Evolutionary conservation across 352 stramenopile species (phyloP), one percentile per base, ranked within the genome.

Genomic region (Blastocystis sp.): DNA sequence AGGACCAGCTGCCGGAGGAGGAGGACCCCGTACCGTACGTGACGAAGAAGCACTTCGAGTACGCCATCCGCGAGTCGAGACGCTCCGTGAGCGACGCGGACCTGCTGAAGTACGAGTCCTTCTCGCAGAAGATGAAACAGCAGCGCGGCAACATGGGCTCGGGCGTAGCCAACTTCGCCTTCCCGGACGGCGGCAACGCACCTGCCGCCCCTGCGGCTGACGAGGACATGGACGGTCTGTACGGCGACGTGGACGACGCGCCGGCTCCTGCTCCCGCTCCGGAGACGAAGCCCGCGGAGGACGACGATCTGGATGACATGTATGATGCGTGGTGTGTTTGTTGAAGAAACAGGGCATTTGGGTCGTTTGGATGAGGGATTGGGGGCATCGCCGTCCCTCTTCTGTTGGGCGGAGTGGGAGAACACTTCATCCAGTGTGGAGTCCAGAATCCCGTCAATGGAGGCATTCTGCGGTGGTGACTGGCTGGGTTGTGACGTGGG

Each of bases 11-110:
- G 28, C 64, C 67, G 52, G 95, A 98, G 86, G 93, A 97, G 61
- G 95, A 98, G 34, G 96, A 99, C 91, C 92, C 93, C 23, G 97
- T 99, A 89, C 74, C 74, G 11, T 84, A 84, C 34, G 60, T 84
- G 90, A 95, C 92, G 88, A 89, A 91, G 71, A 92, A 92, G 88
- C 97, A 99, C 92, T 99, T 99, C 90, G 97, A 99, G 92, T 91
- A 96, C 78, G 96, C 97, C 77, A 96, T 99, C 74, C 93, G 96
- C 89, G 95, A 98, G 84, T 96, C 96, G 28, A 94, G 97, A 90
- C 94, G 96, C 79, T 98, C 95, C 52, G 96, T 99, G 7, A 98
- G 93, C 43, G 97, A 99, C 92, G 92, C 95, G 64, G 97, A 99
- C 90, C 91, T 99, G 70, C 93, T 94, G 34, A 96, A 97, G 89